Evolutionary conservation across 2,329 filamentous ascomycete genomes (phyloP), one percentile per base, ranked within the genome.

Genomic region (Xylariaceae sp.): DNA sequence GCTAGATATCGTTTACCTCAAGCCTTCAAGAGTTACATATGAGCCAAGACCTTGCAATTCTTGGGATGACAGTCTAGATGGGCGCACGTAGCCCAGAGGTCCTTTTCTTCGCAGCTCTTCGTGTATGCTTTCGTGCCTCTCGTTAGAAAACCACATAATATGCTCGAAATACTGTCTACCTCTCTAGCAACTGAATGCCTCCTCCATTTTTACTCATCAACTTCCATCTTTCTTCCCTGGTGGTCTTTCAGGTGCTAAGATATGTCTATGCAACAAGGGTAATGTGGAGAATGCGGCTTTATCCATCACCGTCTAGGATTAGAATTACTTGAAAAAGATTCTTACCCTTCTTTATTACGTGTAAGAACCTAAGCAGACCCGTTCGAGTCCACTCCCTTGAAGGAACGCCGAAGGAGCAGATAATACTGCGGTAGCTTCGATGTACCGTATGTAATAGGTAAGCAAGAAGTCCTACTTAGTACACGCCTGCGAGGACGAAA

Each of bases 231-330:
- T 33, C 28, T 44, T 41, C 31, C 19, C n/a, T n/a, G 34, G 46
- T 46, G 45, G 52, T 23, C n/a, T 51, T 50, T 50, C 39, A 21
- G 40, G 24, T 41, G 39, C 45, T 33, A 44, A n/a, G 36, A 45
- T 48, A 50, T 58, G n/a, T 39, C 39, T 58, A 50, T 54, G 28
- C 26, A 44, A 47, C 41, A 55, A 51, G 51, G 51, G 46, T 40
- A 41, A n/a, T 55, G 56, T 41, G 51, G 56, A 44, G 56, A 58
- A 47, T 34, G 19, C 19, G 50, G 45, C 26, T 33, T 24, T 50
- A 49, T 40, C 45, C 45, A 55, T 44, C n/a, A n/a, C 21, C 8
- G 41, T 17, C 55, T 46, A 48, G 37, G 31, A 44, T 56, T 44
- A 41, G 52, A 55, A 46, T 58, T 51, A 48, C 55, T 48, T 39